These are phyloP conservation scores for Lagenidium giganteum DNA, from an alignment of 352 stramenopile genomes.

Conservation along the genomic window DNA sequence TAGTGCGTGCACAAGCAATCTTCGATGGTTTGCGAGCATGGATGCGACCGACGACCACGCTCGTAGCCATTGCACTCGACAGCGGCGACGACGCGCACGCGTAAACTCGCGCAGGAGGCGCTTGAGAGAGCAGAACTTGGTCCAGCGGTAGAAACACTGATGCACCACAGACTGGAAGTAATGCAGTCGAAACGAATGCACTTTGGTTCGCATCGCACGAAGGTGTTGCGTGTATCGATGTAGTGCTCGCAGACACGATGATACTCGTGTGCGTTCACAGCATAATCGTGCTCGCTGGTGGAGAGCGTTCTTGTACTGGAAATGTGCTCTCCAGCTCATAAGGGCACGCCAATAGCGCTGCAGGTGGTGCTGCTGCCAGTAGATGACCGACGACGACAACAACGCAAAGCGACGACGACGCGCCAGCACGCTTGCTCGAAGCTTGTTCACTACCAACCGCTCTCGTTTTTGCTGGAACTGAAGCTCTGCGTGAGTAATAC, in stretches of 20 bases:
- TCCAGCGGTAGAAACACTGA: constrained; percentile 23
- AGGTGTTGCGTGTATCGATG: neutral
- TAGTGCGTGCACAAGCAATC: no score
- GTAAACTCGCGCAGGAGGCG: constrained; percentile 4
- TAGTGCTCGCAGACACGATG: constrained; percentile 1
- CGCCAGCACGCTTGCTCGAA: constrained; percentile 2
- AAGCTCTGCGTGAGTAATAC: no score
- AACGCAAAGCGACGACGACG: neutral
- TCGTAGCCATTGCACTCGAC: no score
- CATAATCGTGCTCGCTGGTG: neutral
- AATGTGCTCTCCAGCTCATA: constrained; percentile 10
- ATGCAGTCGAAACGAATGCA: constrained; percentile 15
- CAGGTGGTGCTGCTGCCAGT: constrained; percentile 15
- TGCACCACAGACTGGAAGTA: constrained; percentile 22
- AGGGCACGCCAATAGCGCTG: constrained; percentile 21
- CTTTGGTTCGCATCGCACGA: constrained; percentile 1
- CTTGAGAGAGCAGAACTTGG: constrained; percentile 8
- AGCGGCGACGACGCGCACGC: neutral
- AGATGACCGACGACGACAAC: neutral
- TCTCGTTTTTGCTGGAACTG: constrained; percentile 6
- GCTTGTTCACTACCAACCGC: constrained; percentile 5
- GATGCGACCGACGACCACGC: no score
- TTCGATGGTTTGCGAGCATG: no score
- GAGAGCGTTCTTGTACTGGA: neutral
- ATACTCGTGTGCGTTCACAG: no score